Evolutionary conservation across 225 moss, liverwort and hornwort genomes (phyloP).

Genomic region (Asterella californica): DNA sequence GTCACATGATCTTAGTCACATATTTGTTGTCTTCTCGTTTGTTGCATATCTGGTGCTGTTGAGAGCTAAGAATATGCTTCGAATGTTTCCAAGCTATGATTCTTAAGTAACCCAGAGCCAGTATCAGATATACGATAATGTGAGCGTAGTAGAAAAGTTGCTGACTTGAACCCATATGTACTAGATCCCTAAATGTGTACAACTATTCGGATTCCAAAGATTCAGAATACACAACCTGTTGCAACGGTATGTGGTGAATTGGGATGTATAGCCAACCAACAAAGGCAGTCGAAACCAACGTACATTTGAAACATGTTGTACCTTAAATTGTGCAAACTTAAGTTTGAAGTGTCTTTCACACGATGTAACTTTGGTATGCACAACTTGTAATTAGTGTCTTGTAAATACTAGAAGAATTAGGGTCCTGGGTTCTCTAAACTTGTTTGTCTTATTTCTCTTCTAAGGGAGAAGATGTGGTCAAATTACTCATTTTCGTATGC

Average conservation of each 20-base stretch:
- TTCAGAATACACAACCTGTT: background rate
- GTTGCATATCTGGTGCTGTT: background rate
- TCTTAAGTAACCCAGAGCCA: background rate
- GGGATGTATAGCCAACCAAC: no score
- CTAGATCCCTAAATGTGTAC: background rate
- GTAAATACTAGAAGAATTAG: background rate
- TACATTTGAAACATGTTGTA: background rate
- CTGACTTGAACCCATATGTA: background rate
- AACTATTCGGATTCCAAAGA: background rate
- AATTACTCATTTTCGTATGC: background rate
- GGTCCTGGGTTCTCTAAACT: background rate
- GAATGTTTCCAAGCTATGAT: background rate
- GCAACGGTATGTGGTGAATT: background rate
- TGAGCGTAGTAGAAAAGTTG: background rate
- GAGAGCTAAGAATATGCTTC: background rate
- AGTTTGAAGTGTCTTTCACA: background rate
- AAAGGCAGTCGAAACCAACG: background rate
- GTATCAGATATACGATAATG: background rate
- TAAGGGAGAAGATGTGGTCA: background rate
- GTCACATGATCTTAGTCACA: no score
- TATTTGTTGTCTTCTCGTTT: background rate
- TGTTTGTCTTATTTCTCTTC: background rate
- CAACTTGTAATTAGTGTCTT: background rate
- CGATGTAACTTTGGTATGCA: background rate
- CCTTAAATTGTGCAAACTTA: background rate